phyloP scores from a whole-genome alignment of 2,329 filamentous ascomycete species.

The Aspergillus puulaauensis region DNA sequence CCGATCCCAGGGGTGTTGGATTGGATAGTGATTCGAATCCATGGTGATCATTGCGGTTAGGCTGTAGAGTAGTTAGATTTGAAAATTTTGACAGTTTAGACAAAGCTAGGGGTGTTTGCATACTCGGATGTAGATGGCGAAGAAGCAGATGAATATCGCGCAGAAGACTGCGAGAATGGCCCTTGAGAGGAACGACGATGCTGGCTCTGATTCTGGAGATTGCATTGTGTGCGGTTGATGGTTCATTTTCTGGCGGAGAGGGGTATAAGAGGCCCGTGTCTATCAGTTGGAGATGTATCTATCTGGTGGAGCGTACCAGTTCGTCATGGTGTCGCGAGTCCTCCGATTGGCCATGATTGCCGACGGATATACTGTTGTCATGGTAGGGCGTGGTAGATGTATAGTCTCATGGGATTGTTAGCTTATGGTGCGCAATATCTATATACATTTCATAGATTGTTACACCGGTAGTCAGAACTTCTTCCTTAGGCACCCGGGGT shows the following conservation, averaged over 20 bases:
- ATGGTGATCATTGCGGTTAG: not conserved
- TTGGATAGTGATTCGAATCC: not conserved
- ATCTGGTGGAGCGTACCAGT: not conserved
- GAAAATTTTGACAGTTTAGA: not conserved
- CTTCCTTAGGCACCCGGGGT: no score
- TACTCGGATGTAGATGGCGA: slow-evolving; percentile 16
- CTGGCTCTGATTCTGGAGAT: not conserved
- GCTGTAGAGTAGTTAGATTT: not conserved
- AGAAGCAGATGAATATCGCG: slow-evolving; percentile 6
- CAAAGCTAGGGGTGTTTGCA: not conserved
- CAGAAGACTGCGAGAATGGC: not conserved
- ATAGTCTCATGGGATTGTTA: no score
- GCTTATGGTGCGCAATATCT: no score
- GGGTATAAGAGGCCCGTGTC: not conserved
- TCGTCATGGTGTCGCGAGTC: slow-evolving; percentile 6
- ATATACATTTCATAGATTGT: no score
- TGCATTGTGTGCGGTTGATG: not conserved
- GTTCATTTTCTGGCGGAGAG: not conserved
- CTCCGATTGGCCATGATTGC: slow-evolving; percentile 16
- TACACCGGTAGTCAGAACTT: no score
- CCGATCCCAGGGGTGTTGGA: not conserved
- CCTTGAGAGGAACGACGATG: not conserved
- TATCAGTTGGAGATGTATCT: slow-evolving; percentile 6
- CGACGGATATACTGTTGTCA: not conserved
- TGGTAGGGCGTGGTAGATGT: no score